phyloP scores from a whole-genome alignment of 306 rosid species.

The Inga laurina region DNA sequence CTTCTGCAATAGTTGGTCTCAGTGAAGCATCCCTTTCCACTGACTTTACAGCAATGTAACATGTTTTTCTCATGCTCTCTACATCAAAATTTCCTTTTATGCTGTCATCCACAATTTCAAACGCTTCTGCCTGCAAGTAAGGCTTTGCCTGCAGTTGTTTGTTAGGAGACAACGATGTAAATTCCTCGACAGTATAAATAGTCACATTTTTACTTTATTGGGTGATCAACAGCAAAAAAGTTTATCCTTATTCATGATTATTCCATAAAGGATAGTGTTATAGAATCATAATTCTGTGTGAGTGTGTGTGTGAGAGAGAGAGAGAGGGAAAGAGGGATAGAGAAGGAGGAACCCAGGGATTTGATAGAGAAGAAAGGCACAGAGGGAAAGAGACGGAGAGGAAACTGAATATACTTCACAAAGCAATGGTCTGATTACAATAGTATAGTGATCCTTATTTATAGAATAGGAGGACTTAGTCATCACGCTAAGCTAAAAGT shows the following conservation, averaged over 20 bases:
- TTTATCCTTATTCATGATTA: background rate
- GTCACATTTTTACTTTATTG: background rate
- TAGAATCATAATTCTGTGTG: too few relatives aligned
- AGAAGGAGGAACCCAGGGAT: too few relatives aligned
- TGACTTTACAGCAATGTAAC: conserved; percentile 65
- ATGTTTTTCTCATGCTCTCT: conserved; percentile 77
- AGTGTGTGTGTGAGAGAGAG: too few relatives aligned
- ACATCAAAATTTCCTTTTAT: conserved; percentile 60
- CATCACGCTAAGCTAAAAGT: too few relatives aligned
- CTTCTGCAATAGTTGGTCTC: conserved; percentile 80
- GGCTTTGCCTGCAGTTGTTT: conserved; percentile 79
- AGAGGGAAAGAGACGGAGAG: too few relatives aligned
- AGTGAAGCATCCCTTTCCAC: conserved; percentile 87
- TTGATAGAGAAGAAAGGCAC: too few relatives aligned
- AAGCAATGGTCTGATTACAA: too few relatives aligned
- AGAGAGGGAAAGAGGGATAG: too few relatives aligned
- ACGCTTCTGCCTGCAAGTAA: conserved; percentile 89
- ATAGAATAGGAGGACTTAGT: too few relatives aligned
- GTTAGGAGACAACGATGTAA: background rate
- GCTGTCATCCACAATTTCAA: conserved; percentile 78
- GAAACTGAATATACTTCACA: too few relatives aligned
- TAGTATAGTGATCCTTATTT: too few relatives aligned
- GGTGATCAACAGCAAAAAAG: background rate
- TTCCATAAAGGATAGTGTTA: background rate
- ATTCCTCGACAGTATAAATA: background rate